phyloP scores from a whole-genome alignment of 2,329 filamentous ascomycete species.

The Penicillium sp. region DNA sequence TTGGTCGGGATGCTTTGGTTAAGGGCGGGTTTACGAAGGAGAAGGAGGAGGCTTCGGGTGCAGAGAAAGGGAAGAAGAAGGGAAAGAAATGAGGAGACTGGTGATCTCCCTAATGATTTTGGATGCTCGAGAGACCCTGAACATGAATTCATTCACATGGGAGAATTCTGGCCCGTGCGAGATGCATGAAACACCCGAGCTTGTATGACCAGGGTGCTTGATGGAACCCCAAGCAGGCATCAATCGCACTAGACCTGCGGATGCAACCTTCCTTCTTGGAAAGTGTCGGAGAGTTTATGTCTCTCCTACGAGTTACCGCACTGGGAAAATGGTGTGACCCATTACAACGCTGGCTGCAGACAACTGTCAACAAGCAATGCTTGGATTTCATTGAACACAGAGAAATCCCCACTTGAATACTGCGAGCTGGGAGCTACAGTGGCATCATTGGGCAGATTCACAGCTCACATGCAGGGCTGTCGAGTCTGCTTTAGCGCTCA shows the following conservation, averaged over 20 bases:
- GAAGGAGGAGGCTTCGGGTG: slow-evolving; percentile 42
- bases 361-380: not conserved
- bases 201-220: slow-evolving; percentile 1
- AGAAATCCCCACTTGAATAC: not conserved
- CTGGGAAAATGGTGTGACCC: not conserved
- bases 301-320: not conserved
- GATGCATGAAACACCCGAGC: not conserved
- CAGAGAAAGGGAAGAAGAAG: slow-evolving; percentile 59
- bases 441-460: not conserved
- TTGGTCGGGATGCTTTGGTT: slow-evolving; percentile 79
- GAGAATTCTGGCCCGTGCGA: not conserved
- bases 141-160: not conserved
- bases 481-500: not conserved
- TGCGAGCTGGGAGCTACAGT: not conserved
- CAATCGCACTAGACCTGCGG: not conserved
- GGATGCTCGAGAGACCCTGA: not conserved
- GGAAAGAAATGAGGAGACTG: slow-evolving; percentile 40
- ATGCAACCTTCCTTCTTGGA: not conserved
- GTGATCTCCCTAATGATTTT: not conserved
- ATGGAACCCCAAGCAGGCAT: slow-evolving; percentile 8
- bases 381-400: not conserved
- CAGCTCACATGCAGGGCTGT: not conserved
- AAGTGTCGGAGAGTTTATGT: not conserved
- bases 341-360: not conserved
- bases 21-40: slow-evolving; percentile 66